phyloP scores from a whole-genome alignment of 2,329 filamentous ascomycete species.

The Aspergillus intermedius region DNA sequence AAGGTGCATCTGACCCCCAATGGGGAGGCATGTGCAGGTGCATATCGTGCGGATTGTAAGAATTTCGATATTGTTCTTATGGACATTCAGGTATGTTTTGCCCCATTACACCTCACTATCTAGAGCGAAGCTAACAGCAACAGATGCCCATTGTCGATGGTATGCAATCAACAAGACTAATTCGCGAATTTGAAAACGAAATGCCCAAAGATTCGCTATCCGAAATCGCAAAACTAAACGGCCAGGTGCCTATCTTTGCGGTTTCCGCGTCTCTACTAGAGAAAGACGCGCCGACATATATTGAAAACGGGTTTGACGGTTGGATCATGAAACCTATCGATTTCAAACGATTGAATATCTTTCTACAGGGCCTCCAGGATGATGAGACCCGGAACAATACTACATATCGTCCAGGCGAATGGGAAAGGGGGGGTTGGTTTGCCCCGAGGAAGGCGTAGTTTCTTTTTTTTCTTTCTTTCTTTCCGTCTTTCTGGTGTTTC shows the following conservation, averaged over 20 bases:
- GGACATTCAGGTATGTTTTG: conserved; percentile 74
- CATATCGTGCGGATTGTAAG: conserved; percentile 58
- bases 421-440: conserved; percentile 88
- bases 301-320: conserved; percentile 74
- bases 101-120: neutral
- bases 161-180: conserved; percentile 76
- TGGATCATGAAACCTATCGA: conserved; percentile 88
- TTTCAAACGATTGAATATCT: conserved; percentile 63
- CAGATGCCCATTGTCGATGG: conserved; percentile 96
- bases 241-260: conserved; percentile 73
- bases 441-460: conserved; percentile 18
- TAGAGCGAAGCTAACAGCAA: conserved; percentile 3
- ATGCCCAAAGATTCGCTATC: conserved; percentile 50
- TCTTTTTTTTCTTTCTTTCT: neutral
- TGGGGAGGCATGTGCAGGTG: conserved; percentile 72
- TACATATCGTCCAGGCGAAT: conserved; percentile 64
- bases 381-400: conserved; percentile 53
- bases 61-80: conserved; percentile 77
- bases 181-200: conserved; percentile 63
- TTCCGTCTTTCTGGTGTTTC: neutral
- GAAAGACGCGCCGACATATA: conserved; percentile 59
- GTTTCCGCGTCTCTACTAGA: conserved; percentile 76
- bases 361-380: conserved; percentile 64
- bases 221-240: conserved; percentile 51
- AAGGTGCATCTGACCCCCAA: conserved; percentile 68